phyloP scores from a whole-genome alignment of 306 rosid genomes.

The Vicia sativa region DNA sequence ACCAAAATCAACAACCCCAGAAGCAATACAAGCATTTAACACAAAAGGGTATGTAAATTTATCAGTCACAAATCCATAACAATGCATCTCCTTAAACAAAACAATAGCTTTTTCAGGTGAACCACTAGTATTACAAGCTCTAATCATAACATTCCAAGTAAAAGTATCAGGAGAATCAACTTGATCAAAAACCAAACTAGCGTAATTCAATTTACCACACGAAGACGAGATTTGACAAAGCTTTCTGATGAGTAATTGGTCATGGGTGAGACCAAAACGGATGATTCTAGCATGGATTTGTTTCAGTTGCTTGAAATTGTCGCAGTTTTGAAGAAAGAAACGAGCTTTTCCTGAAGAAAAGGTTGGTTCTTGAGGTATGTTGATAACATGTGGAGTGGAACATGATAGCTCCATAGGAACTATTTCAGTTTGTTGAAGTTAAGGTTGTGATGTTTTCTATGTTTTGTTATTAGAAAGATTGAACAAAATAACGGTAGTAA shows the following conservation, averaged over 20 bases:
- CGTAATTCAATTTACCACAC: conserved; percentile 51
- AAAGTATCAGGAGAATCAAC: conserved; percentile 51
- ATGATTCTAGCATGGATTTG: conserved; percentile 66
- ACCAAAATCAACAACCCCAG: conserved; percentile 44
- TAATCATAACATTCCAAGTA: conserved; percentile 75
- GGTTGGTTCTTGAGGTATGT: conserved; percentile 17
- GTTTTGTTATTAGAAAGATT: neutral
- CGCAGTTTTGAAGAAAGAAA: conserved; percentile 51
- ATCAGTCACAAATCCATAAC: conserved; percentile 54
- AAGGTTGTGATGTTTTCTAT: neutral
- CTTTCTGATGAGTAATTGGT: conserved; percentile 61
- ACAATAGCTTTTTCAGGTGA: conserved; percentile 49
- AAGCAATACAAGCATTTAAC: conserved; percentile 55
- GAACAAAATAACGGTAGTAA: too few species aligned
- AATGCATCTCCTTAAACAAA: conserved; percentile 52
- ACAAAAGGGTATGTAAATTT: conserved; percentile 77
- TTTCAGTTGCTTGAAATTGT: conserved; percentile 55
- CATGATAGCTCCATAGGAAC: conserved; percentile 47
- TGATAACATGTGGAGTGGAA: conserved; percentile 41
- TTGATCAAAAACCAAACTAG: conserved; percentile 54
- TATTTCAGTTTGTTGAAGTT: neutral
- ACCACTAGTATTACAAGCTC: conserved; percentile 48
- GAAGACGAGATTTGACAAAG: conserved; percentile 57
- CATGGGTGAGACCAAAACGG: conserved; percentile 53
- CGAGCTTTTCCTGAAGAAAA: conserved; percentile 51